phyloP scores from a whole-genome alignment of 805 yeast species.

The Yarrowia keelungensis region DNA sequence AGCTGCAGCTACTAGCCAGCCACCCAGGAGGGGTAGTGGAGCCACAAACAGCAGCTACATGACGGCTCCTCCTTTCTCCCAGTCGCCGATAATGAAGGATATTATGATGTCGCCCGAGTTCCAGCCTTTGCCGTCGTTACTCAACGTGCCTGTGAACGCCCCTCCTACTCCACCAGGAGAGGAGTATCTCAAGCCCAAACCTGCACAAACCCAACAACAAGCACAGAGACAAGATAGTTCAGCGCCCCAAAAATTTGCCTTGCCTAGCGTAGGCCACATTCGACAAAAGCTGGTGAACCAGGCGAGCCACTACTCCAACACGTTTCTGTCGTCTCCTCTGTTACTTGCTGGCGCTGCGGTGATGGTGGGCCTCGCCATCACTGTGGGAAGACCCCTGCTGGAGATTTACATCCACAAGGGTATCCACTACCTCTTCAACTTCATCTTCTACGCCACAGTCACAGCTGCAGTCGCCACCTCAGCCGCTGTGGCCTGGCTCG shows the following conservation, averaged over 20 bases:
- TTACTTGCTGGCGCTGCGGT: slow-evolving; percentile 17
- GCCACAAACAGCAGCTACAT: neutral
- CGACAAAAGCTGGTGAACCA: neutral
- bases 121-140: slow-evolving; percentile 12
- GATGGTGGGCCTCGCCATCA: slow-evolving; percentile 2
- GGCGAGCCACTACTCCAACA: slow-evolving; percentile 2
- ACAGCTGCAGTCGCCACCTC: neutral
- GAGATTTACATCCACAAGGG: slow-evolving; percentile 31
- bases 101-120: slow-evolving; percentile 5
- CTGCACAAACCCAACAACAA: neutral
- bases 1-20: slow-evolving; percentile 10
- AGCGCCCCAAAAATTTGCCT: neutral
- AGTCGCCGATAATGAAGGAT: slow-evolving; percentile 14
- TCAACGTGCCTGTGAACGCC: slow-evolving; percentile 20
- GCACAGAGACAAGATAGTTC: neutral
- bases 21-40: slow-evolving; percentile 16
- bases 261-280: neutral
- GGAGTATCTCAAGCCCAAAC: neutral
- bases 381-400: slow-evolving; percentile 9
- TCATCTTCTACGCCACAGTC: slow-evolving; percentile 30
- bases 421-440: slow-evolving; percentile 24
- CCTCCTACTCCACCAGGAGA: slow-evolving; percentile 28
- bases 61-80: neutral
- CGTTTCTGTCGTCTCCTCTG: slow-evolving; percentile 19
- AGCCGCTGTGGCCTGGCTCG: neutral